Evolutionary conservation across 352 stramenopile genomes (phyloP).

Genomic region (Phytophthora melonis): DNA sequence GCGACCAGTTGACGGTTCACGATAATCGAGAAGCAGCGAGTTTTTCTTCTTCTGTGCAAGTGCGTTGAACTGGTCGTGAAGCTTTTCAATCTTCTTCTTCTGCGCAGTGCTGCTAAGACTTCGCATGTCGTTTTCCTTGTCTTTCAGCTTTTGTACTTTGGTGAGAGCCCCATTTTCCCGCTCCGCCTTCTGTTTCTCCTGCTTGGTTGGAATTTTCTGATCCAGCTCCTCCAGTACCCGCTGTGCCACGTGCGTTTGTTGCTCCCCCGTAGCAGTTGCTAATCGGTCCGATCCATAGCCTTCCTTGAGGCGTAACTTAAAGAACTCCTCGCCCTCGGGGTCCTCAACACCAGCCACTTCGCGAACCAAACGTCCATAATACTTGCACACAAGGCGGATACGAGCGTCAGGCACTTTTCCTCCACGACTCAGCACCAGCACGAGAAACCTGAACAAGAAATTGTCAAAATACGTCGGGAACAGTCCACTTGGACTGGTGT

Average conservation of each 20-base stretch:
- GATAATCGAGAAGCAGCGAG: slow-evolving; percentile 70
- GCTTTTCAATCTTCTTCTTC: slow-evolving; percentile 88
- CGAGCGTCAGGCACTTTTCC: slow-evolving; percentile 92
- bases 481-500: slow-evolving; percentile 66
- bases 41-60: slow-evolving; percentile 84
- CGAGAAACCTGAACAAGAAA: slow-evolving; percentile 92
- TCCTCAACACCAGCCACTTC: slow-evolving; percentile 94
- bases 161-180: slow-evolving; percentile 47
- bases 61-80: slow-evolving; percentile 84
- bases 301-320: slow-evolving; percentile 86
- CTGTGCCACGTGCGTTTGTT: slow-evolving; percentile 74
- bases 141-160: slow-evolving; percentile 66
- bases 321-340: slow-evolving; percentile 90
- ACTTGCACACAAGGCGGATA: slow-evolving; percentile 93
- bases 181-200: slow-evolving; percentile 53
- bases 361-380: slow-evolving; percentile 92
- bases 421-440: slow-evolving; percentile 80
- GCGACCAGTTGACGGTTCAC: slow-evolving; percentile 34
- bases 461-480: slow-evolving; percentile 90
- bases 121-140: slow-evolving; percentile 79
- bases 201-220: slow-evolving; percentile 49
- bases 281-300: slow-evolving; percentile 82
- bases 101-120: slow-evolving; percentile 71
- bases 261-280: slow-evolving; percentile 47
- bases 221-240: slow-evolving; percentile 78